These are phyloP conservation scores for Candida schatavii DNA, from an alignment of 805 yeast species.

Conservation along the genomic window DNA sequence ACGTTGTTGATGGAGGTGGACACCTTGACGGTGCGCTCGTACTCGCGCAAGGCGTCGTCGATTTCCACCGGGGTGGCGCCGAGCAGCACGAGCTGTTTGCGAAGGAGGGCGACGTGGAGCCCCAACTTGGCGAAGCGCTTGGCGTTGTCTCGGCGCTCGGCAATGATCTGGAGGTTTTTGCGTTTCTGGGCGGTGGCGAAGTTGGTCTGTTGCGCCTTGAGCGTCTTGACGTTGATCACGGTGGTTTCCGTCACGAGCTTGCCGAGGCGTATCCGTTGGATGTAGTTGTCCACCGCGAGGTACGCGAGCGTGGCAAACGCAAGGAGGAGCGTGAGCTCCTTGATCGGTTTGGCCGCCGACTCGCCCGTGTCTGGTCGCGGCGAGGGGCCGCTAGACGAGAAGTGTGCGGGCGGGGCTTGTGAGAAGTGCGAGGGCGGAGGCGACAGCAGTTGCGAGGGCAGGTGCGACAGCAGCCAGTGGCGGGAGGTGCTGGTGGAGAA, in stretches of 20 bases:
- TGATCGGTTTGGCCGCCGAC: conserved; percentile 12
- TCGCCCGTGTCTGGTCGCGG: conserved; percentile 9
- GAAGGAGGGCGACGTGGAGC: conserved; percentile 62
- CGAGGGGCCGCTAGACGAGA: background rate
- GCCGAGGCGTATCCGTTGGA: conserved; percentile 36
- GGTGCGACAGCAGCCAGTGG: no score
- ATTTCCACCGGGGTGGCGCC: conserved; percentile 59
- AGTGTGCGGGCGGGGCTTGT: background rate
- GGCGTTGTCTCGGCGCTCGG: conserved; percentile 48
- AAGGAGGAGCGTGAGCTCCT: conserved; percentile 41
- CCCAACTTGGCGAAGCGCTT: conserved; percentile 57
- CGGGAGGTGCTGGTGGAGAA: no score
- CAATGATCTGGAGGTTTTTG: conserved; percentile 49
- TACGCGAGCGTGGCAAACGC: conserved; percentile 45
- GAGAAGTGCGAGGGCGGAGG: background rate
- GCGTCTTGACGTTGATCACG: conserved; percentile 34
- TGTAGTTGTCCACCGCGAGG: conserved; percentile 52
- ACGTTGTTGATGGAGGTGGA: conserved; percentile 55
- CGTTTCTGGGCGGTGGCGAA: conserved; percentile 50
- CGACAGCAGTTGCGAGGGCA: background rate
- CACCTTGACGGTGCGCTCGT: conserved; percentile 56
- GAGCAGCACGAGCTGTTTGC: conserved; percentile 56
- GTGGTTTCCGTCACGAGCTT: conserved; percentile 32
- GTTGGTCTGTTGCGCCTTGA: conserved; percentile 46
- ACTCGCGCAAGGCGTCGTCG: conserved; percentile 51